Percentiles rank a stretch among this genome's conserved stretches.
phyloP scores from a whole-genome alignment of 441 rosid species.

The Brassica balearica region DNA sequence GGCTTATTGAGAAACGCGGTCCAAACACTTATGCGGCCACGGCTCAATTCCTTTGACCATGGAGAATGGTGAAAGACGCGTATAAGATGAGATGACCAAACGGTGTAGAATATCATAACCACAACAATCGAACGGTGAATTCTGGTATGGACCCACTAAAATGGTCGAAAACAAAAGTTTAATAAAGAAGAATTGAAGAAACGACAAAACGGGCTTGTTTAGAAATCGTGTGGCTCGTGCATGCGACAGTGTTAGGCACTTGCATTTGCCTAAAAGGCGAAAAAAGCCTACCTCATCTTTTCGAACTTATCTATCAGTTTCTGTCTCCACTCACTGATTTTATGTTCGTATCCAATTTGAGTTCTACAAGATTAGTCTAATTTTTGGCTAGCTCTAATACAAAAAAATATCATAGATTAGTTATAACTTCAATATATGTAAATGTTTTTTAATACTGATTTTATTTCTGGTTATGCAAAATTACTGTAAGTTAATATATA shows the following conservation, averaged over 20 bases:
- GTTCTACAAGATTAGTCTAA: conserved; percentile 34
- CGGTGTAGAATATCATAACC: conserved; percentile 19
- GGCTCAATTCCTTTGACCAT: conserved; percentile 36
- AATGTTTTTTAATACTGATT: neutral
- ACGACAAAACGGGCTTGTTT: conserved; percentile 26
- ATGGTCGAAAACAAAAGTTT: neutral
- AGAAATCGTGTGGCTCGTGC: conserved; percentile 25
- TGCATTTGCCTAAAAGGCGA: conserved; percentile 38
- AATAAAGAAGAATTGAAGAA: conserved; percentile 6
- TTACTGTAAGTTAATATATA: neutral
- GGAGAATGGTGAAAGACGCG: conserved; percentile 10
- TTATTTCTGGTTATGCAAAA: neutral
- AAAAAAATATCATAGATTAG: neutral
- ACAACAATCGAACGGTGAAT: conserved; percentile 5
- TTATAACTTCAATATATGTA: neutral
- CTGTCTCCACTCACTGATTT: conserved; percentile 33
- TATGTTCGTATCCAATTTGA: conserved; percentile 40
- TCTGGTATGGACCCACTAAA: conserved; percentile 13
- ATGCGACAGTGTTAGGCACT: conserved; percentile 44
- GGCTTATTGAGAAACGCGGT: conserved; percentile 22
- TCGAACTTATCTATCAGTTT: conserved; percentile 30
- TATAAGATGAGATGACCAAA: conserved; percentile 19
- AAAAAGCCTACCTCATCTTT: conserved; percentile 37
- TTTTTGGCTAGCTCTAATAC: neutral
- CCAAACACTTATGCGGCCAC: conserved; percentile 32